Percentiles rank a stretch among this genome's conserved stretches.
phyloP scores from a whole-genome alignment of 1,139 yeast species.

The Suhomyces maxii region DNA sequence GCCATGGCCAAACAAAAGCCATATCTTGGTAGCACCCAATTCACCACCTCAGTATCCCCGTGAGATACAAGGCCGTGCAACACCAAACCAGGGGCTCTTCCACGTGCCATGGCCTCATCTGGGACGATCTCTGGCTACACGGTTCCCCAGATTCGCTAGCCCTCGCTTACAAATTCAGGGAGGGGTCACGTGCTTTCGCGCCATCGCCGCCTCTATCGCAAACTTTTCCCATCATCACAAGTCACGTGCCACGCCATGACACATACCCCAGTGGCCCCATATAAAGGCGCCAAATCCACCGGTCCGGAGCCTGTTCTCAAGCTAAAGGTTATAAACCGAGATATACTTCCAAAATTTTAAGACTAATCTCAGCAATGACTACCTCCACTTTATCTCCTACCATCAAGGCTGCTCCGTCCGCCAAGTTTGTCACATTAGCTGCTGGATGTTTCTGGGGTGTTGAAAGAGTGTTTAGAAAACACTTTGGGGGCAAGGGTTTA shows the following conservation, averaged over 20 bases:
- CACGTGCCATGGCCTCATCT: too few species aligned
- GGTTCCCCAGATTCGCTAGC: neutral
- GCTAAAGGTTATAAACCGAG: neutral
- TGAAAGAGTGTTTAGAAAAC: slow-evolving; percentile 76
- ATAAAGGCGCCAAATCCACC: slow-evolving; percentile 9
- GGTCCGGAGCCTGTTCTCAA: neutral
- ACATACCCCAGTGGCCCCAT: neutral
- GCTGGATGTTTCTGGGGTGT: slow-evolving; percentile 97
- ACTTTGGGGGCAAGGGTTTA: slow-evolving; percentile 62
- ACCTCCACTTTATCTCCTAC: slow-evolving; percentile 35
- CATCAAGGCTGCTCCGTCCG: slow-evolving; percentile 34
- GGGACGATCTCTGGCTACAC: too few species aligned
- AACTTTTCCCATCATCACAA: neutral
- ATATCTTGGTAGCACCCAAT: too few species aligned
- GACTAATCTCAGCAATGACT: slow-evolving; percentile 11
- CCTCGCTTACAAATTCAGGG: neutral
- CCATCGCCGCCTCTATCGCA: slow-evolving; percentile 1
- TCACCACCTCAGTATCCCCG: too few species aligned
- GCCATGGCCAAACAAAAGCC: too few species aligned
- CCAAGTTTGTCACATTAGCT: slow-evolving; percentile 62
- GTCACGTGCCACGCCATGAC: slow-evolving; percentile 6
- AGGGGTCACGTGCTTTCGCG: slow-evolving; percentile 5
- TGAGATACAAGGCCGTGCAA: too few species aligned
- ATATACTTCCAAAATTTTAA: neutral
- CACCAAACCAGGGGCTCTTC: too few species aligned